Evolutionary conservation across 441 rosid species (phyloP).

Genomic region (Populus hybrid): DNA sequence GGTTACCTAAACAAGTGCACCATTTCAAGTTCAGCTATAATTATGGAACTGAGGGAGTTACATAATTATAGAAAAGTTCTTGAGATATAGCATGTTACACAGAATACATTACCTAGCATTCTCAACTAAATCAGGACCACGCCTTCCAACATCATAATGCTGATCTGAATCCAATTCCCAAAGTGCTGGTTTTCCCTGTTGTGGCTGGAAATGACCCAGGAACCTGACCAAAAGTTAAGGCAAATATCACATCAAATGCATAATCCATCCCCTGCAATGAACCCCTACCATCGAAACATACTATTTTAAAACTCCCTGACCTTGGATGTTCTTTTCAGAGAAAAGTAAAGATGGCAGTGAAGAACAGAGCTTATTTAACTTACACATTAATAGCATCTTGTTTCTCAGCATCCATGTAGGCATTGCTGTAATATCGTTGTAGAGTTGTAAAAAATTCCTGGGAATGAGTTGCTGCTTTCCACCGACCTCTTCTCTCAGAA

Average conservation of each 20-base stretch:
- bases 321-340: background rate
- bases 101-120: constrained; percentile 44
- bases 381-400: constrained; percentile 96
- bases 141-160: constrained; percentile 52
- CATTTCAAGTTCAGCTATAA: background rate
- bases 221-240: constrained; percentile 52
- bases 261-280: background rate
- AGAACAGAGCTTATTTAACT: constrained; percentile 15
- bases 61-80: too few relatives aligned
- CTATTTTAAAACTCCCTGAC: background rate
- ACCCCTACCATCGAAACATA: background rate
- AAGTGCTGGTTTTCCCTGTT: constrained; percentile 68
- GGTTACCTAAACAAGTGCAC: background rate
- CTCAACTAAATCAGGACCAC: constrained; percentile 39
- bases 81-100: background rate
- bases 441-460: constrained; percentile 97
- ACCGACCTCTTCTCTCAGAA: constrained; percentile 95
- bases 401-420: constrained; percentile 95
- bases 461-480: constrained; percentile 99
- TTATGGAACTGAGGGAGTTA: background rate
- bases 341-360: background rate
- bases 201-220: constrained; percentile 92
- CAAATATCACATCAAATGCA: constrained; percentile 9
- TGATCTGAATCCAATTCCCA: constrained; percentile 97
- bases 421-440: constrained; percentile 94